Base-by-base conservation (phyloP, 805 yeast species). In the Candida pseudoglaebosa region DNA sequence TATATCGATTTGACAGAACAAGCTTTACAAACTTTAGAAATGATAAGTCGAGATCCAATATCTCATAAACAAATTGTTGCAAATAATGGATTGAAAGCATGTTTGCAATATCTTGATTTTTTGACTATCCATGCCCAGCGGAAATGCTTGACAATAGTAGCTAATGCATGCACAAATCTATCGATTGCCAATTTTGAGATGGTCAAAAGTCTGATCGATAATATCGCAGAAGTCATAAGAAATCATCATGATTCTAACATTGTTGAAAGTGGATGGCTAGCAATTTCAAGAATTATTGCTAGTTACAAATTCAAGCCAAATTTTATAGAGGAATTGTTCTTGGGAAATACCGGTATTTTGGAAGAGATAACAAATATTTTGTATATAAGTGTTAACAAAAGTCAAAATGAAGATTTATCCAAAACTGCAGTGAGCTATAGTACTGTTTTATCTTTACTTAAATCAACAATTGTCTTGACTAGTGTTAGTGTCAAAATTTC, bases 1-100 rank as follows among this genome's bases (percentile, higher is more conserved):
- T 90, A 78, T 54, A 90, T 91, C 38, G 99, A 91, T 56, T 67
- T 91, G 38, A 95, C 96, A 0, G 99, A 91, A 54, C 96, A 90
- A 59, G 88, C 89, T 0, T 61, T 89, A 29, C 90, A 82, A 52
- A 79, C 90, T 0, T 62, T 84, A 33, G 90, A 82, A 53, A 68
- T 77, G 56, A 77, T 84, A 12, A 78, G 89, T 1, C 62, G 80
- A 41, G 71, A 71, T 21, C 64, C 73, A 16, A 76, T 82, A 2
- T 48, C 71, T 3, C 73, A 67, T 43, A 55, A 61, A 30, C 71
- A 66, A 20, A 67, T 86, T 10, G 61, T 87, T 28, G 56, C 67
- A 15, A 73, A 77, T 39, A 82, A 83, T 28, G 82, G 89, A 6
- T 57, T 90, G 6, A 61, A 69, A 5, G 77, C 85, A 0, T 81